Evolutionary conservation across 2,329 filamentous ascomycete genomes (phyloP).

Genomic region (Epicoccum sorghinum): DNA sequence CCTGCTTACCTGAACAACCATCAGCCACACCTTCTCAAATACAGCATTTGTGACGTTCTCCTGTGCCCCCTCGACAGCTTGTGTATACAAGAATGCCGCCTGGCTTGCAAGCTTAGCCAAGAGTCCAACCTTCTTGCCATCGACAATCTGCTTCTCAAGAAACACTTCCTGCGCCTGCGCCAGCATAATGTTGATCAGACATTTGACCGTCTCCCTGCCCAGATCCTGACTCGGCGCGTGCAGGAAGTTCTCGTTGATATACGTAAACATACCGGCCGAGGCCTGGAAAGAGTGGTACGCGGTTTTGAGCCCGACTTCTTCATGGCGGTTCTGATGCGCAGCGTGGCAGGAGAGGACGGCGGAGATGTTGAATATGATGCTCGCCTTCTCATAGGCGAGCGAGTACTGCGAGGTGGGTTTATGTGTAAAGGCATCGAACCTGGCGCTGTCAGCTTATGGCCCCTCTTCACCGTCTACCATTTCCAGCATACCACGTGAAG

Average conservation of each 20-base stretch:
- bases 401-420: constrained; percentile 98
- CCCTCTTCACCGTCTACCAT: neutral
- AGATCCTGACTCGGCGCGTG: constrained; percentile 96
- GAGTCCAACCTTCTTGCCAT: constrained; percentile 90
- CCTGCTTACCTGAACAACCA: constrained; percentile 73
- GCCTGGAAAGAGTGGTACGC: constrained; percentile 99
- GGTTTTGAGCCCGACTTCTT: constrained; percentile 92
- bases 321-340: constrained; percentile 86
- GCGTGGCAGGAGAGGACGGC: constrained; percentile 96
- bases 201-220: constrained; percentile 94
- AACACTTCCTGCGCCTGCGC: constrained; percentile 98
- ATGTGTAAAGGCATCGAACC: constrained; percentile 99
- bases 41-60: constrained; percentile 90
- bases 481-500: constrained; percentile 80
- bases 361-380: constrained; percentile 99
- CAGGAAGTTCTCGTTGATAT: constrained; percentile 99
- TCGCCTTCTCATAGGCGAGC: constrained; percentile 96
- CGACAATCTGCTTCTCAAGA: constrained; percentile 90
- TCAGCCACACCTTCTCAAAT: constrained; percentile 92
- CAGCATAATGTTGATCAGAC: constrained; percentile 88
- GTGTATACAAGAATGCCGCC: constrained; percentile 83
- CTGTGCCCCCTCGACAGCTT: constrained; percentile 87
- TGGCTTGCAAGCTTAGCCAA: constrained; percentile 93
- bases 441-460: constrained; percentile 50
- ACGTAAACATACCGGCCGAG: constrained; percentile 98